These are phyloP conservation scores for Pelargonium nanum DNA, from an alignment of 345 rosid genomes.

Conservation along the genomic window DNA sequence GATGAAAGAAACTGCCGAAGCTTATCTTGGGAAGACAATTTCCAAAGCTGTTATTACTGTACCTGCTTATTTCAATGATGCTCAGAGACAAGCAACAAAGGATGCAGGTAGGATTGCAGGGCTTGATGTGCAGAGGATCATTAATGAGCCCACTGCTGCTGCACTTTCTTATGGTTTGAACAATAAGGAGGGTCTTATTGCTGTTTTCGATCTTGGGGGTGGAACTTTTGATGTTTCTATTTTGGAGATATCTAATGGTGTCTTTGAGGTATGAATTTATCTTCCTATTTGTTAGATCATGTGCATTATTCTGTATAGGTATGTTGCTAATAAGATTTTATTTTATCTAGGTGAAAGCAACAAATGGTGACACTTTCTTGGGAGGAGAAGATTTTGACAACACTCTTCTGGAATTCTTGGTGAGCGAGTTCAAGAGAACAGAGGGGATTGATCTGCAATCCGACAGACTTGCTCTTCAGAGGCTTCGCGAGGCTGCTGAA, in stretches of 20 bases:
- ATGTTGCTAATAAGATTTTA: background rate
- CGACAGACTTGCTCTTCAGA: conserved; percentile 30
- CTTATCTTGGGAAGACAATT: conserved; percentile 28
- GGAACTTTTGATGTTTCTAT: conserved; percentile 34
- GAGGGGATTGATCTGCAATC: conserved; percentile 27
- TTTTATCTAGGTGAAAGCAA: conserved; percentile 30
- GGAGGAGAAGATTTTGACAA: conserved; percentile 39
- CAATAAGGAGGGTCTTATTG: conserved; percentile 37
- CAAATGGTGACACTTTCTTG: conserved; percentile 37
- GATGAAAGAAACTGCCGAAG: conserved; percentile 32
- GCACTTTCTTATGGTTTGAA: conserved; percentile 35
- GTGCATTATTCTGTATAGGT: background rate
- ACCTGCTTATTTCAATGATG: conserved; percentile 38
- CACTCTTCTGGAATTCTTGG: conserved; percentile 27
- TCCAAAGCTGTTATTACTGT: conserved; percentile 32
- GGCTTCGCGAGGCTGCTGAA: conserved; percentile 34
- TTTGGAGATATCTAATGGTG: conserved; percentile 35
- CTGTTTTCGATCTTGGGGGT: conserved; percentile 37
- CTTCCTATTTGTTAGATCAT: background rate
- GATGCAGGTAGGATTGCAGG: conserved; percentile 39
- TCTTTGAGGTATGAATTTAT: conserved; percentile 23
- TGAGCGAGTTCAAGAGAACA: conserved; percentile 22
- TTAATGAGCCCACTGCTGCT: conserved; percentile 39
- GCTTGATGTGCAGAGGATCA: conserved; percentile 32
- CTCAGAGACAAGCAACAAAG: conserved; percentile 35